Base-by-base conservation (phyloP, 139 green algal genomes). In the Chlamydomonas incerta region DNA sequence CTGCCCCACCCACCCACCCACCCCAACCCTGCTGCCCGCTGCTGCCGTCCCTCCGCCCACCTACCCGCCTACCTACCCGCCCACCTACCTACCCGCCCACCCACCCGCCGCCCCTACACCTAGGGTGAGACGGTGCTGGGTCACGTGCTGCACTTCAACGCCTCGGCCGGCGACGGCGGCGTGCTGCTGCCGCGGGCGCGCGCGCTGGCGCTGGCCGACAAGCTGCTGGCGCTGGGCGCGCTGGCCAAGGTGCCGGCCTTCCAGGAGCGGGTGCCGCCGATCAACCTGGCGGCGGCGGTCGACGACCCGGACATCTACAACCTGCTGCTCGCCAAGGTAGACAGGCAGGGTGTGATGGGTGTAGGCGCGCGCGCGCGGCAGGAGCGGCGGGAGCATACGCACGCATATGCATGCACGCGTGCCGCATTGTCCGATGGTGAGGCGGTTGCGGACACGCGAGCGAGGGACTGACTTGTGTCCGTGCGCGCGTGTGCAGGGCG, bases 41-140 rank as follows among this genome's bases (percentile, higher is more conserved):
- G n/a, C n/a, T n/a, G 41, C 41, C 41, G 8, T 50, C 41, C 41
- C 41, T 50, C 41, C 41, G 8, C 8, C 41, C 41, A 50, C n/a
- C n/a, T n/a, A n/a, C n/a, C n/a, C n/a, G n/a, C n/a, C n/a, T n/a
- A n/a, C n/a, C n/a, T n/a, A n/a, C n/a, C n/a, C n/a, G n/a, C n/a
- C n/a, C n/a, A n/a, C n/a, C n/a, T n/a, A n/a, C n/a, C n/a, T n/a
- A n/a, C n/a, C n/a, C n/a, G n/a, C n/a, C n/a, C n/a, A n/a, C n/a
- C n/a, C n/a, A n/a, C n/a, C n/a, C n/a, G 41, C 41, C 41, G 8
- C 8, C 41, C 41, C 41, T 50, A 5, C 41, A 50, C 8, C 41
- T 8, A 82, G 63, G 83, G 88, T 26, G 83, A 91, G 68, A 91
- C 83, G 1, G 33, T 83, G 13, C 73, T 89, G 52, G 83, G 83